Evolutionary conservation across 768 basidiomycete genomes (phyloP).

Genomic region (Pisolithus sp.): DNA sequence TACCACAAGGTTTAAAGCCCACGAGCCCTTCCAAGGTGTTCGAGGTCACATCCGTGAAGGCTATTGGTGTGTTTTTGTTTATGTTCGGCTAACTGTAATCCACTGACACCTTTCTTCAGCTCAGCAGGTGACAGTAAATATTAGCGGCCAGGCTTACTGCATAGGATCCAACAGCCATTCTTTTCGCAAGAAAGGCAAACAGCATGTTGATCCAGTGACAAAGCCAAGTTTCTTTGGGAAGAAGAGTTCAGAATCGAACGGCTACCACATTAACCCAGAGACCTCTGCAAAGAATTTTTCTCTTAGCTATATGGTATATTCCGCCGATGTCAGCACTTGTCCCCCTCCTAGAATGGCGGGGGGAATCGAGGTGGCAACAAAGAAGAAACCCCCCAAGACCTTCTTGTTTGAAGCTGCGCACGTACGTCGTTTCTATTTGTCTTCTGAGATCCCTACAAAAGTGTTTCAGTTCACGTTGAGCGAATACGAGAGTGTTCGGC

Average conservation of each 20-base stretch:
- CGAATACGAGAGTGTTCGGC: slow-evolving; percentile 60
- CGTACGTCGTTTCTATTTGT: slow-evolving; percentile 34
- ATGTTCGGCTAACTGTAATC: not conserved
- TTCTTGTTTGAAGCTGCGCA: slow-evolving; percentile 79
- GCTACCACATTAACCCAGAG: not conserved
- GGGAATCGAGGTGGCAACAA: slow-evolving; percentile 80
- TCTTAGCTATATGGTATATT: slow-evolving; percentile 9
- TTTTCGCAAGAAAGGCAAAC: slow-evolving; percentile 13
- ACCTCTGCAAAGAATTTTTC: not conserved
- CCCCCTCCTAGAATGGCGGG: slow-evolving; percentile 52
- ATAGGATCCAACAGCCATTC: slow-evolving; percentile 53
- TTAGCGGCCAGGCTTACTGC: slow-evolving; percentile 67
- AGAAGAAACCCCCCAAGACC: slow-evolving; percentile 76
- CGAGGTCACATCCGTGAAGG: slow-evolving; percentile 35
- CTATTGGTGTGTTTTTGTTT: not conserved
- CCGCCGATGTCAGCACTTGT: slow-evolving; percentile 41
- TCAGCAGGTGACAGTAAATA: slow-evolving; percentile 67
- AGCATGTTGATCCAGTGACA: slow-evolving; percentile 1
- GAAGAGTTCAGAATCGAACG: not conserved
- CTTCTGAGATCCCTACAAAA: not conserved
- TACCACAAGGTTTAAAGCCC: not conserved
- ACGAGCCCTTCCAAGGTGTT: slow-evolving; percentile 53
- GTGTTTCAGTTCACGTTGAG: slow-evolving; percentile 58
- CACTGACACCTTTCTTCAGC: slow-evolving; percentile 31
- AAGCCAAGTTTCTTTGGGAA: slow-evolving; percentile 2